These are phyloP conservation scores for Solanum peruvianum DNA, from an alignment of 257 asterid genomes.

Conservation along the genomic window DNA sequence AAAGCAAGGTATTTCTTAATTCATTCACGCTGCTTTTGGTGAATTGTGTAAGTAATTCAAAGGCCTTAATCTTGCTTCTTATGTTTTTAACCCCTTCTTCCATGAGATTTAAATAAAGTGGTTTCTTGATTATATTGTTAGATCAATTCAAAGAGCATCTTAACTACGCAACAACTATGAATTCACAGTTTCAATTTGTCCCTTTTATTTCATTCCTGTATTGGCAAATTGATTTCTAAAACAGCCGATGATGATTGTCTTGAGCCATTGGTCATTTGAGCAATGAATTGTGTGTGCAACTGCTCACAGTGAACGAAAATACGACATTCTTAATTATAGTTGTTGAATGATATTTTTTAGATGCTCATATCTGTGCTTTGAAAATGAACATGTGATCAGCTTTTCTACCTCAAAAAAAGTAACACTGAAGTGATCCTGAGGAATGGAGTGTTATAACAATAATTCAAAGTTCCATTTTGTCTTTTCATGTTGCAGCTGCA, in stretches of 20 bases:
- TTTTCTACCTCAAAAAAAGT: not conserved
- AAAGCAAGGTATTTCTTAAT: conserved; percentile 44
- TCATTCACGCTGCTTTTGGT: not conserved
- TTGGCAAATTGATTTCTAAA: not conserved
- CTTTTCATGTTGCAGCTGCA: not conserved
- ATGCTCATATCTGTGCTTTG: not conserved
- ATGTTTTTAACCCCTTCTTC: not conserved
- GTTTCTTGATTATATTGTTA: not conserved
- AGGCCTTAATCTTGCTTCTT: not conserved
- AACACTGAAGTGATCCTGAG: not conserved
- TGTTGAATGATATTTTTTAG: not conserved
- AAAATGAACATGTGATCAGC: not conserved
- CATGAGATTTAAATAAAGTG: not conserved
- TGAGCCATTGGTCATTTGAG: not conserved
- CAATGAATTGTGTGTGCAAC: not conserved
- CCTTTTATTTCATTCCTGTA: not conserved
- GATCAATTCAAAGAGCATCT: not conserved
- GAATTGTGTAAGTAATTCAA: not conserved
- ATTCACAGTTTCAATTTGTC: not conserved
- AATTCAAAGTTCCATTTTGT: not conserved
- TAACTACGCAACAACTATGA: not conserved
- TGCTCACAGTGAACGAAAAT: not conserved
- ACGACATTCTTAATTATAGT: not conserved
- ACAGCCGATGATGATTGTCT: not conserved
- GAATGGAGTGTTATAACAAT: not conserved